Evolutionary conservation across 768 basidiomycete species (phyloP).

Genomic region (Arthromyces matolae): DNA sequence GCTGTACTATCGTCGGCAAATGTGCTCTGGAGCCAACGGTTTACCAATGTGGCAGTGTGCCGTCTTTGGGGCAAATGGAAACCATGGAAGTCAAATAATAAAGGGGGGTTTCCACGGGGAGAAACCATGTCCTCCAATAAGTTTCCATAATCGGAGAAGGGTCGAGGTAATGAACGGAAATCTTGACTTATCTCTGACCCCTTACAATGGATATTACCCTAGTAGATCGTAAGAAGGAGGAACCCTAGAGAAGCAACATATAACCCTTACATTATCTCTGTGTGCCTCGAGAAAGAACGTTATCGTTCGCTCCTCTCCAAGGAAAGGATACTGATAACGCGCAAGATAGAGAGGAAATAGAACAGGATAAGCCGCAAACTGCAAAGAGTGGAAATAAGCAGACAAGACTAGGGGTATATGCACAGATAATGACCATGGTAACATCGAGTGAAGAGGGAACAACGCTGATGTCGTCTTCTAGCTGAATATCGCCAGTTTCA

Average conservation of each 20-base stretch:
- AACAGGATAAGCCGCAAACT: conserved; percentile 61
- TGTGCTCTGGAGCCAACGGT: conserved; percentile 10
- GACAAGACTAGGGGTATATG: neutral
- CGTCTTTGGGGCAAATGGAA: conserved; percentile 5
- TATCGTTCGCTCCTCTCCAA: conserved; percentile 10
- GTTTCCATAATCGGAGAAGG: conserved; percentile 1
- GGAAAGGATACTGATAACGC: conserved; percentile 37
- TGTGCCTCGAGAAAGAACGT: conserved; percentile 33
- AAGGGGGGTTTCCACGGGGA: neutral
- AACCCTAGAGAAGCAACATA: neutral
- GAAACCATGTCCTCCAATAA: conserved; percentile 7
- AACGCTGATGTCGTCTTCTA: conserved; percentile 38
- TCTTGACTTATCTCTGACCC: conserved; percentile 2
- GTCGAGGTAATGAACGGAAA: conserved; percentile 10
- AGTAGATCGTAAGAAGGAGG: neutral
- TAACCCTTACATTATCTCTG: conserved; percentile 21
- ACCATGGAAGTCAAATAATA: conserved; percentile 10
- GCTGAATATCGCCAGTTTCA: conserved; percentile 28
- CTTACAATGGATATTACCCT: conserved; percentile 23
- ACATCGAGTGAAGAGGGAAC: conserved; percentile 40
- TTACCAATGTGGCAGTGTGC: neutral
- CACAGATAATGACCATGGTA: conserved; percentile 38
- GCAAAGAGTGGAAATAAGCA: neutral
- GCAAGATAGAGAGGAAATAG: conserved; percentile 62
- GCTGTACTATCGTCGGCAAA: conserved; percentile 15